Percentiles rank a stretch among this genome's conserved stretches.
phyloP scores from a whole-genome alignment of 1,139 yeast genomes.

The Magnusiomyces sp. region DNA sequence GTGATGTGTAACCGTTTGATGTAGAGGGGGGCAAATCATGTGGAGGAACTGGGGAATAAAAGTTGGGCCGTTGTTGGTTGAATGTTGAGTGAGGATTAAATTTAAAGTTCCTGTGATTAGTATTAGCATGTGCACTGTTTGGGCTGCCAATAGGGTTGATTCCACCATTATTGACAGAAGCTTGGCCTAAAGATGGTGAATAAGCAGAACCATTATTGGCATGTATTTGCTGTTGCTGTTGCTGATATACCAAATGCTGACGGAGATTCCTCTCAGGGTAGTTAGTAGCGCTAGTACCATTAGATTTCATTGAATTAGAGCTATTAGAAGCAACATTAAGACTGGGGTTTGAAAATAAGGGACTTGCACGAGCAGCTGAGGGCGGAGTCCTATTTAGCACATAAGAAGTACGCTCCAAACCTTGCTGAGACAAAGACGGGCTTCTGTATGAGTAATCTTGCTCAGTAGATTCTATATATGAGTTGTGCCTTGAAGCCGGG shows the following conservation, averaged over 20 bases:
- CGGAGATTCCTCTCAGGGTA: slow-evolving; percentile 9
- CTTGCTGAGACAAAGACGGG: slow-evolving; percentile 6
- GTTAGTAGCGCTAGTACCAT: background rate
- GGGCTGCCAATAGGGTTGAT: background rate
- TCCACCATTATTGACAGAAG: background rate
- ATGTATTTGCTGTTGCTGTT: background rate
- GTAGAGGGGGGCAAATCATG: background rate
- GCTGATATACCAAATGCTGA: slow-evolving; percentile 14
- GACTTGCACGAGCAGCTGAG: slow-evolving; percentile 6
- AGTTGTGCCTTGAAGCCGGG: background rate
- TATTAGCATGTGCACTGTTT: background rate
- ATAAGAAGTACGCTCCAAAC: slow-evolving; percentile 4
- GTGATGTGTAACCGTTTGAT: background rate
- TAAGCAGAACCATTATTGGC: background rate
- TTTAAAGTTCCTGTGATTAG: background rate
- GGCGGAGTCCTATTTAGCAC: slow-evolving; percentile 2
- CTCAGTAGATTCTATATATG: slow-evolving; percentile 1
- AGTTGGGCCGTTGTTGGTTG: background rate
- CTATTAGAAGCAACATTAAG: slow-evolving; percentile 6
- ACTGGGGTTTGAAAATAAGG: slow-evolving; percentile 14
- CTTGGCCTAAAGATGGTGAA: background rate
- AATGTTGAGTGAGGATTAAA: slow-evolving; percentile 1
- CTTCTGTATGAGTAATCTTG: slow-evolving; percentile 7
- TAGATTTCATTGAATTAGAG: slow-evolving; percentile 5
- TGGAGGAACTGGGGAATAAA: background rate